Percentiles rank a stretch among this genome's conserved stretches.
phyloP scores from a whole-genome alignment of 1,284 basidiomycete genomes.

The Cryptococcus sp. region DNA sequence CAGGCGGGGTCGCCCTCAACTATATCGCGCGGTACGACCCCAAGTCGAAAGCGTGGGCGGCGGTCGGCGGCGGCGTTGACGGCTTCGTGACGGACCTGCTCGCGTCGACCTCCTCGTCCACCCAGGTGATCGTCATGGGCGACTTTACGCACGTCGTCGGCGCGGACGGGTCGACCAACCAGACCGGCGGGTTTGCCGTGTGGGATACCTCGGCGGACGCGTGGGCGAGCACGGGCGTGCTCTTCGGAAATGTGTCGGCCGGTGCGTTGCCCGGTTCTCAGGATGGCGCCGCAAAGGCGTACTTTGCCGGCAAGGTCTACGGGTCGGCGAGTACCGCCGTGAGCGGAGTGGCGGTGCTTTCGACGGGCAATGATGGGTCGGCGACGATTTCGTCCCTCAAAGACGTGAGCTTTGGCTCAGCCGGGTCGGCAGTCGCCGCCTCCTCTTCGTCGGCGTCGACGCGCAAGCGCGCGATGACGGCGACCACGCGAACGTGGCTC shows the following conservation, averaged over 20 bases:
- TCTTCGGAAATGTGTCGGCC: constrained; percentile 65
- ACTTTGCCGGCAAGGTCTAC: constrained; percentile 51
- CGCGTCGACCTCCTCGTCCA: constrained; percentile 50
- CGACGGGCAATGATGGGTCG: constrained; percentile 34
- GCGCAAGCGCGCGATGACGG: constrained; percentile 45
- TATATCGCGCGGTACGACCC: constrained; percentile 77
- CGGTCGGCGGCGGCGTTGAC: constrained; percentile 71
- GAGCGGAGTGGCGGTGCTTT: constrained; percentile 51
- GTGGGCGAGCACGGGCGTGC: constrained; percentile 69
- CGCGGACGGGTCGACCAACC: constrained; percentile 47
- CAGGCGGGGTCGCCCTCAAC: constrained; percentile 57
- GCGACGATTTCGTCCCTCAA: constrained; percentile 30
- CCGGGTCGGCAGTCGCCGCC: constrained; percentile 23
- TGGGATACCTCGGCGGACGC: constrained; percentile 64
- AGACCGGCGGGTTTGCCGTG: constrained; percentile 66
- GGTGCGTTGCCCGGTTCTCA: constrained; percentile 58
- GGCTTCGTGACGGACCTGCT: constrained; percentile 66
- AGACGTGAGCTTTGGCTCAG: constrained; percentile 32
- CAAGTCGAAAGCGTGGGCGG: constrained; percentile 62
- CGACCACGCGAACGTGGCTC: constrained; percentile 30
- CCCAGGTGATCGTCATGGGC: constrained; percentile 65
- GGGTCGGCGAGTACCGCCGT: constrained; percentile 48
- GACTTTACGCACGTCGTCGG: constrained; percentile 64
- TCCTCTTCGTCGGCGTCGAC: constrained; percentile 14
- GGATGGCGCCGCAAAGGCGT: constrained; percentile 21